These are phyloP conservation scores for Tolypocladium cylindrosporum DNA, from an alignment of 2,329 filamentous ascomycete genomes.

Conservation along the genomic window DNA sequence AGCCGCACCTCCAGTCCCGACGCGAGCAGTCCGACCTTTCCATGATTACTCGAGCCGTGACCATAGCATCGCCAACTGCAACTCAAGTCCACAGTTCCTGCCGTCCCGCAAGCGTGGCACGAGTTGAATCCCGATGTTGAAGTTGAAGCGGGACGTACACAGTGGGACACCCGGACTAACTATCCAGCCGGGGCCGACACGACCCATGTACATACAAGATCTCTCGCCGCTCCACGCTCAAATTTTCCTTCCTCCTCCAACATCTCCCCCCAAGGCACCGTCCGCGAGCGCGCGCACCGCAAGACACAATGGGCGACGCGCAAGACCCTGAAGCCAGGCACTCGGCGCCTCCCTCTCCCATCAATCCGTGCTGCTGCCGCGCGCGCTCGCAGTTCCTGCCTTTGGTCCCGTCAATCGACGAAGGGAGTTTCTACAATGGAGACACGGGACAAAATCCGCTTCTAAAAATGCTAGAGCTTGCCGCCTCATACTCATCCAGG, in stretches of 20 bases:
- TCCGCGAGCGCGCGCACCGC: background rate
- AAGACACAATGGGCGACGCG: background rate
- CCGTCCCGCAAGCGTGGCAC: background rate
- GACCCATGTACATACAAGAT: background rate
- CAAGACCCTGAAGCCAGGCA: background rate
- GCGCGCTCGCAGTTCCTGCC: background rate
- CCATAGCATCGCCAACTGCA: background rate
- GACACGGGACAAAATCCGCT: conserved; percentile 24
- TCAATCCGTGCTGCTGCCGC: background rate
- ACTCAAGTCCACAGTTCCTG: background rate
- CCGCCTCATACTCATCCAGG: conserved; percentile 41
- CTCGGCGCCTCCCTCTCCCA: background rate
- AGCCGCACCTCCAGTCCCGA: too few species aligned
- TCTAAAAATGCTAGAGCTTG: conserved; percentile 59
- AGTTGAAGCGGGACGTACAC: background rate
- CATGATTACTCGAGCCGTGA: too few species aligned
- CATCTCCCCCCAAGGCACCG: background rate
- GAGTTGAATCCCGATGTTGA: background rate
- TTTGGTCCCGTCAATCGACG: background rate
- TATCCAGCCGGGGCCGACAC: background rate
- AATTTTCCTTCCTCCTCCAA: background rate
- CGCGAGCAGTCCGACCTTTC: too few species aligned
- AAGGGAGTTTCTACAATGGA: background rate
- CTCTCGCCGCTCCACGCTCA: background rate
- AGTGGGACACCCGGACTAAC: background rate